Percentiles rank a stretch among this genome's conserved stretches.
These are phyloP conservation scores for Suhomyces sp. DNA, from an alignment of 805 yeast species.

Conservation along the genomic window DNA sequence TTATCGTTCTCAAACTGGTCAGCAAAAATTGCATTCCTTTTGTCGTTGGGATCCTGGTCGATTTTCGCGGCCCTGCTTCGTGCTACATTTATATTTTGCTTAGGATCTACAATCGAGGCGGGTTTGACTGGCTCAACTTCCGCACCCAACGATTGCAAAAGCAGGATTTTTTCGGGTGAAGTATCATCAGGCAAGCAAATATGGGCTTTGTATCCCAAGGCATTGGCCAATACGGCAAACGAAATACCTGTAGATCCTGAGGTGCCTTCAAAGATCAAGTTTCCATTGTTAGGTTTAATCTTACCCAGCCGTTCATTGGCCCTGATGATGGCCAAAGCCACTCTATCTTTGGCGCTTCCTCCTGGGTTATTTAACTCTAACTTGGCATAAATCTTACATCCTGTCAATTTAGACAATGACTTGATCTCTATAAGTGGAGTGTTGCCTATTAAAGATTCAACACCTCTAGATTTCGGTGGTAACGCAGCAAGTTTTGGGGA, in stretches of 20 bases:
- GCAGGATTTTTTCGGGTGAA: conserved; percentile 71
- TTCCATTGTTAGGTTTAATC: conserved; percentile 58
- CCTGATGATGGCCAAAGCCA: conserved; percentile 78
- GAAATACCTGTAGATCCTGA: conserved; percentile 97
- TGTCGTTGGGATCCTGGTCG: conserved; percentile 35
- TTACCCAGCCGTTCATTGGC: conserved; percentile 61
- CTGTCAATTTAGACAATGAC: conserved; percentile 69
- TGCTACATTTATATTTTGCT: conserved; percentile 90
- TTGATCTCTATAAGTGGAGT: conserved; percentile 79
- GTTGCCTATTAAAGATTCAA: conserved; percentile 81
- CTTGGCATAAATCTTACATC: conserved; percentile 83
- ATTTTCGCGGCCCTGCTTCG: conserved; percentile 57
- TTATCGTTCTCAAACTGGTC: conserved; percentile 93
- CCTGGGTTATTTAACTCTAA: conserved; percentile 86
- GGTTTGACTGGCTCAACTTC: conserved; percentile 83
- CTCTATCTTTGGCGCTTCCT: conserved; percentile 94
- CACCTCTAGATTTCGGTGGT: conserved; percentile 46
- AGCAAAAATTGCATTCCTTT: conserved; percentile 73
- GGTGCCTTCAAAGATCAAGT: conserved; percentile 88
- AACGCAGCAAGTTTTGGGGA: conserved; percentile 13
- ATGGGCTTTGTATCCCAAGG: conserved; percentile 85
- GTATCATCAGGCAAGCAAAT: conserved; percentile 97
- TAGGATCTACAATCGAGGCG: conserved; percentile 91
- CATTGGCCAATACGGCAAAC: conserved; percentile 83
- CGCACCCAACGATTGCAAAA: conserved; percentile 77